These are phyloP conservation scores for Lolium perenne DNA, from an alignment of 176 grass and related monocot genomes.

Conservation along the genomic window DNA sequence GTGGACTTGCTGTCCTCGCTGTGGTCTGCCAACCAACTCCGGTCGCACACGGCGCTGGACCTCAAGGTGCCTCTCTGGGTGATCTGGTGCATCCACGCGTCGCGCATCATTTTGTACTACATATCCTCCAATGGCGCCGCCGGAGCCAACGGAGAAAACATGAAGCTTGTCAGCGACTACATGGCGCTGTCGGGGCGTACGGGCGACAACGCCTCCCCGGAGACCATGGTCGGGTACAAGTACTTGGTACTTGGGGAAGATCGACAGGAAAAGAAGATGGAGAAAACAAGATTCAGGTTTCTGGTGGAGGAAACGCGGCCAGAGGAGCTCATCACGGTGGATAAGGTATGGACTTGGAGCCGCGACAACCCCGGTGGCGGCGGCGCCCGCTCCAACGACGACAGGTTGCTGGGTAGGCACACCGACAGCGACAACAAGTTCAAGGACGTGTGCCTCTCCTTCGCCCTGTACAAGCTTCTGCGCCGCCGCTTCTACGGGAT, in stretches of 20 bases:
- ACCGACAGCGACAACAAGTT: neutral
- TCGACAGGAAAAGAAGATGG: neutral
- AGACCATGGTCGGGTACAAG: conserved; percentile 37
- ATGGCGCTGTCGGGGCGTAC: neutral
- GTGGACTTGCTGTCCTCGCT: neutral
- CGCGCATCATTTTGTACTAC: neutral
- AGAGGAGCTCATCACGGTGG: conserved; percentile 36
- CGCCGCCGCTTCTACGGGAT: neutral
- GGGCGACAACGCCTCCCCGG: neutral
- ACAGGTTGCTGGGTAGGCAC: neutral
- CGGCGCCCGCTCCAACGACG: neutral
- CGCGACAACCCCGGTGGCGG: neutral
- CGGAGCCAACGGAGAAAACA: neutral
- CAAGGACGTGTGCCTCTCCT: conserved; percentile 5
- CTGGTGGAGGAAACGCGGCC: neutral
- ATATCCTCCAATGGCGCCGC: neutral
- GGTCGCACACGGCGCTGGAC: neutral
- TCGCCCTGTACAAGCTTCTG: neutral
- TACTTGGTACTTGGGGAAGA: conserved; percentile 45
- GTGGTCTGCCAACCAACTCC: conserved; percentile 6
- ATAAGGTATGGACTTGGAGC: conserved; percentile 25
- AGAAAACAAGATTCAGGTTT: neutral
- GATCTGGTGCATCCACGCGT: neutral
- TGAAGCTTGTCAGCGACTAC: conserved; percentile 43
- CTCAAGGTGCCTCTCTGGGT: neutral